Evolutionary conservation across 257 asterid species (phyloP), one percentile per base, ranked within the genome.

Genomic region (Jacaranda mimosifolia): DNA sequence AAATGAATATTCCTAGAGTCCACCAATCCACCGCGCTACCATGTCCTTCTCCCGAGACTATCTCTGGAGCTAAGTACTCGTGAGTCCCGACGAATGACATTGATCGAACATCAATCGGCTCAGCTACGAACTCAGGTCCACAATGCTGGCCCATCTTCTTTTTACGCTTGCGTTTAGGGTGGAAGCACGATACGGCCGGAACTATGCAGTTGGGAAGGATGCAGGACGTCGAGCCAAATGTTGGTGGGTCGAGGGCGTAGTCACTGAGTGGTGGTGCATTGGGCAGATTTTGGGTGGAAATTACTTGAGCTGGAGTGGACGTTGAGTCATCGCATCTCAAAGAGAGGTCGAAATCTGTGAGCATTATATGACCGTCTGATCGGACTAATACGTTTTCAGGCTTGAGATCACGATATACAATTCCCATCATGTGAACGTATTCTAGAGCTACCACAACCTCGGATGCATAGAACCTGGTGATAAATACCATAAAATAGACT

Each of bases 11-110:
- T 8, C 97, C 97, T 3, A 88, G 79, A 0, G 97, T 90, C 97
- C 97, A 92, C 97, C 97, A 92, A 63, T 92, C 97, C 38, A 92
- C 97, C 1, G 97, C 92, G 63, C 95, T 88, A 0, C 97, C 97
- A 19, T 92, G 97, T 1, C 97, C 97, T 57, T 92, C 95, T 0
- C 97, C 97, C 6, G 93, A 86, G 46, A 92, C 90, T 19, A 92
- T 91, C 83, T 92, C 97, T 3, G 97, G 97, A 2, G 97, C 97
- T 21, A 92, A 74, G 59, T 92, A 92, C 77, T 90, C 97, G 63
- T 92, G 97, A 57, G 97, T 92, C 1, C 97, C 97, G 1, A 92
- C 97, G 35, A 92, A 92, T 0, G 97, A 92, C 80, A 87, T 91
- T 0, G 97, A 92, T 51, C 95, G 86, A 0, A 91, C 90, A 7